phyloP scores from a whole-genome alignment of 345 rosid genomes.

The Gossypium rotundifolium region DNA sequence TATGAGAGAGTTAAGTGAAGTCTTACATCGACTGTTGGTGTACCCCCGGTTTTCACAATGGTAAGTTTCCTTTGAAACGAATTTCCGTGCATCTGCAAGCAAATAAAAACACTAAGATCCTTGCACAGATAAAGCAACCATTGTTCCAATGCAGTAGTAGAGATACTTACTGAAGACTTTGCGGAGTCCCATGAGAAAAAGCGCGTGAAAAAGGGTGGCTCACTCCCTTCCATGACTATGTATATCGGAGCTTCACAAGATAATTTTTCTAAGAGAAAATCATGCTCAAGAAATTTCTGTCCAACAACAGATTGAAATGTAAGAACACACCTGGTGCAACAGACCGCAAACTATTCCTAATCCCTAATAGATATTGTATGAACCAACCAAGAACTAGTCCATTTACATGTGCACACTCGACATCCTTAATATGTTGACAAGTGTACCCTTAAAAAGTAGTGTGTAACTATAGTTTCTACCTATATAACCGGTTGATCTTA shows the following conservation, averaged over 20 bases:
- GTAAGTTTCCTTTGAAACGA: conserved; percentile 91
- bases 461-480: background rate
- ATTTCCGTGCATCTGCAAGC: conserved; percentile 86
- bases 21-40: conserved; percentile 70
- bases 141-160: background rate
- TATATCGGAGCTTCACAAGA: conserved; percentile 65
- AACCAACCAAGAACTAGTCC: background rate
- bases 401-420: background rate
- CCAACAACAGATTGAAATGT: conserved; percentile 12
- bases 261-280: conserved; percentile 67
- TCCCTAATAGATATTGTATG: background rate
- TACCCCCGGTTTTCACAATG: conserved; percentile 65
- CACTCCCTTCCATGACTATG: conserved; percentile 80
- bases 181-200: conserved; percentile 93
- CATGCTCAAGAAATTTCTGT: conserved; percentile 81
- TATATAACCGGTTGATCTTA: conserved; percentile 18
- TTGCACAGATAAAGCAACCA: conserved; percentile 10
- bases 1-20: conserved; percentile 9
- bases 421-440: background rate
- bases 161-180: conserved; percentile 65
- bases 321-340: background rate
- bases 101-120: conserved; percentile 16
- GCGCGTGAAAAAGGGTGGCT: conserved; percentile 89
- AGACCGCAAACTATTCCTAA: background rate
- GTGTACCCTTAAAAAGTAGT: background rate